Percentiles rank a stretch among this genome's conserved stretches.
These are phyloP conservation scores for Nakazawaea wickerhamii DNA, from an alignment of 805 yeast genomes.

Conservation along the genomic window DNA sequence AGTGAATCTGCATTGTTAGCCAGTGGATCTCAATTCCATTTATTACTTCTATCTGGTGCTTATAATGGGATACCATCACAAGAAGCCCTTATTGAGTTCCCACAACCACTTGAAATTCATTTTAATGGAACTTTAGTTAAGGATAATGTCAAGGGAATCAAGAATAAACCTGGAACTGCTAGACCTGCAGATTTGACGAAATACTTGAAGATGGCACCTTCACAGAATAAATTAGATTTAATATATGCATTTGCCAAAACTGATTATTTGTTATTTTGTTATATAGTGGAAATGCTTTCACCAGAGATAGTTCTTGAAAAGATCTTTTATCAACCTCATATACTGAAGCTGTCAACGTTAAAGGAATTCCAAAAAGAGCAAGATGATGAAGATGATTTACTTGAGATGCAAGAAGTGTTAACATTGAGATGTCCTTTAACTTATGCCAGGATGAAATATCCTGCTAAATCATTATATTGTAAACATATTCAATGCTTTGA, in stretches of 20 bases:
- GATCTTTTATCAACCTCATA: conserved; percentile 43
- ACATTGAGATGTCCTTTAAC: conserved; percentile 78
- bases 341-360: conserved; percentile 46
- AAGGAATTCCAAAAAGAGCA: conserved; percentile 38
- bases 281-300: conserved; percentile 47
- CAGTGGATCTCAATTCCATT: conserved; percentile 24
- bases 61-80: conserved; percentile 21
- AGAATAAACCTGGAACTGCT: conserved; percentile 72
- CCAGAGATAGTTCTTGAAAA: conserved; percentile 36
- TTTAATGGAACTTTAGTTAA: conserved; percentile 48
- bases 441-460: conserved; percentile 60
- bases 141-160: conserved; percentile 66
- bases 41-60: conserved; percentile 56
- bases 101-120: conserved; percentile 62
- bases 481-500: conserved; percentile 87
- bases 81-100: conserved; percentile 51
- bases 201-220: conserved; percentile 27
- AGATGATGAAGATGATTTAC: conserved; percentile 65
- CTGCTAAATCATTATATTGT: conserved; percentile 68
- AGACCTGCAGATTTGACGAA: conserved; percentile 76
- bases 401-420: conserved; percentile 59
- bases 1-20: conserved; percentile 36
- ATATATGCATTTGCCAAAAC: conserved; percentile 53
- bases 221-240: conserved; percentile 40
- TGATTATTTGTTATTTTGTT: conserved; percentile 48